Base-by-base conservation (phyloP, 2,329 filamentous ascomycete genomes). In the Westerdykella aurantiaca region DNA sequence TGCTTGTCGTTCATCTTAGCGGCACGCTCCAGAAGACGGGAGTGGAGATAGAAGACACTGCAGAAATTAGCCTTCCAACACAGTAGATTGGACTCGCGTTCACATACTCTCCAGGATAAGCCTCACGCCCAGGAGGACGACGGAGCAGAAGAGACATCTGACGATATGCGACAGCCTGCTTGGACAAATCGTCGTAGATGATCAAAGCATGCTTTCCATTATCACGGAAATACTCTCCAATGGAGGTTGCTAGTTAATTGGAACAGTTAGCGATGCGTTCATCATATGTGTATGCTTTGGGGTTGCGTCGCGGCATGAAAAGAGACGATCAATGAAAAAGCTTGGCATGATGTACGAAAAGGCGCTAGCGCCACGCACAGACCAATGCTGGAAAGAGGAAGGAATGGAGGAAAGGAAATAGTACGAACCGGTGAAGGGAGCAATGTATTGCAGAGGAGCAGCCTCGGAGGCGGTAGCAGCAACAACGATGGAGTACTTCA, bases 131-230 rank as follows among this genome's bases (percentile, higher is more conserved):
- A 54, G 91, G 93, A 66, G 93, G 93, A 76, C 93, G 90, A 78
- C 93, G 89, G 67, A 97, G 89, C 60, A 98, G 79, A 55, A 98
- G 86, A 56, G 90, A 96, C 93, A 97, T 97, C 73, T 98, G 93
- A 77, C 93, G 88, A 76, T 96, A 95, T 46, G 90, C 90, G 48
- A 96, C 90, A 55, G 91, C 91, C 78, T 97, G 93, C 84, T 97
- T 97, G 61, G 87, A 91, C 52, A 97, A 78, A 81, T 97, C 93
- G 66, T 98, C 93, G 70, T 80, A 96, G 73, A 95, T 80, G 67
- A 97, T 81, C 34, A 97, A 77, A 37, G 91, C 82, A 74, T 98
- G 93, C 73, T 83, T 88, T 49, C 89, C 91, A 38, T 79, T 84
- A 52, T 96, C 89, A 43, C 88, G 67, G 77, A 95, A 96, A 57